A percentile compares a stretch with the other conserved stretches of the same genome.
phyloP scores from a whole-genome alignment of 306 rosid species.

The Quercus suber region DNA sequence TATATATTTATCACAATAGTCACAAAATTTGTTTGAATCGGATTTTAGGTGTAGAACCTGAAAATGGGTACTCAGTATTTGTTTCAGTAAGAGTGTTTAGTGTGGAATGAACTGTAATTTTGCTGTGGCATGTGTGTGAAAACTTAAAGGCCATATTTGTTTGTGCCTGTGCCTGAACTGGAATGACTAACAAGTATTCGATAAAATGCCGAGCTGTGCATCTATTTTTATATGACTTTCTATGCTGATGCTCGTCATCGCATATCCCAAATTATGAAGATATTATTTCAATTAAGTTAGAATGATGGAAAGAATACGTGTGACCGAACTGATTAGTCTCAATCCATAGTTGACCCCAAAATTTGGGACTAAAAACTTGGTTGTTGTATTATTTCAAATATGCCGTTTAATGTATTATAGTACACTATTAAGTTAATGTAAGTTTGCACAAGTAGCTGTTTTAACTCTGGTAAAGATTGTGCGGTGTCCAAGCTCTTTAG shows the following conservation, averaged over 20 bases:
- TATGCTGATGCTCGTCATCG: background rate
- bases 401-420: background rate
- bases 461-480: too few species aligned
- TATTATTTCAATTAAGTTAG: too few species aligned
- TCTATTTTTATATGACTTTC: background rate
- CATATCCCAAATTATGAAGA: background rate
- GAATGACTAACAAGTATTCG: background rate
- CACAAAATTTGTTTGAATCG: background rate
- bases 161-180: background rate
- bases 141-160: background rate
- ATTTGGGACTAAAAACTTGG: too few species aligned
- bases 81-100: background rate
- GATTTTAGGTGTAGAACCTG: background rate
- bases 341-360: too few species aligned
- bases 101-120: too few species aligned
- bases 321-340: too few species aligned
- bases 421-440: too few species aligned
- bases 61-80: background rate
- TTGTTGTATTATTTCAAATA: background rate
- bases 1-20: too few species aligned
- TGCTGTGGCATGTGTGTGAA: too few species aligned
- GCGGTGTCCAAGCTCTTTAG: too few species aligned
- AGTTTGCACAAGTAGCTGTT: too few species aligned
- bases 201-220: constrained; percentile 1
- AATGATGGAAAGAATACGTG: too few species aligned